Evolutionary conservation across 2,329 filamentous ascomycete species (phyloP).

Genomic region (Paramyrothecium roridum): DNA sequence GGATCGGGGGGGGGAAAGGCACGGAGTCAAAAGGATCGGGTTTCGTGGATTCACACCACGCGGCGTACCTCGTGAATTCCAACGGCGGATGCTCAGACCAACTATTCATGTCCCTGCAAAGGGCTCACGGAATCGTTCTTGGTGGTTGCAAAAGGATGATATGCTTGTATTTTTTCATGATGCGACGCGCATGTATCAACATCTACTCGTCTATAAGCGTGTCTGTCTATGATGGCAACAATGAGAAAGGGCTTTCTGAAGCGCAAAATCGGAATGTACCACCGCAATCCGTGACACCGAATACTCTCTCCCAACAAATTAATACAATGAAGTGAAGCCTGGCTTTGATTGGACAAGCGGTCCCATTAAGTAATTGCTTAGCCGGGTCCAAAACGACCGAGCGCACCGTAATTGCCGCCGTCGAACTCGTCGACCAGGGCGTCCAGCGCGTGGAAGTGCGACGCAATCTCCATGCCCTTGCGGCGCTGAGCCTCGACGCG

Average conservation of each 20-base stretch:
- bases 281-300: not conserved
- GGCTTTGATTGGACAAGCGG: too few relatives aligned
- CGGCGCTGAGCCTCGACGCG: conserved; percentile 52
- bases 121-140: not conserved
- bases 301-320: not conserved
- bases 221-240: not conserved
- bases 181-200: not conserved
- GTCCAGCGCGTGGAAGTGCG: conserved; percentile 56
- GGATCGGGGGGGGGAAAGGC: too few relatives aligned
- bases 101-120: not conserved
- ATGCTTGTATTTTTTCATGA: not conserved
- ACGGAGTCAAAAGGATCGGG: not conserved
- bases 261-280: not conserved
- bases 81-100: too few relatives aligned
- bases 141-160: not conserved
- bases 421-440: conserved; percentile 49
- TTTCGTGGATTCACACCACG: not conserved
- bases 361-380: too few relatives aligned
- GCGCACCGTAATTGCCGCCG: conserved; percentile 47
- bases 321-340: too few relatives aligned
- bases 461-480: conserved; percentile 51
- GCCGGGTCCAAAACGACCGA: conserved; percentile 46
- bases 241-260: too few relatives aligned
- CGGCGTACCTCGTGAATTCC: not conserved
- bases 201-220: not conserved